Evolutionary conservation across 345 rosid species (phyloP), one percentile per base, ranked within the genome.

Genomic region (Hypericum perforatum): DNA sequence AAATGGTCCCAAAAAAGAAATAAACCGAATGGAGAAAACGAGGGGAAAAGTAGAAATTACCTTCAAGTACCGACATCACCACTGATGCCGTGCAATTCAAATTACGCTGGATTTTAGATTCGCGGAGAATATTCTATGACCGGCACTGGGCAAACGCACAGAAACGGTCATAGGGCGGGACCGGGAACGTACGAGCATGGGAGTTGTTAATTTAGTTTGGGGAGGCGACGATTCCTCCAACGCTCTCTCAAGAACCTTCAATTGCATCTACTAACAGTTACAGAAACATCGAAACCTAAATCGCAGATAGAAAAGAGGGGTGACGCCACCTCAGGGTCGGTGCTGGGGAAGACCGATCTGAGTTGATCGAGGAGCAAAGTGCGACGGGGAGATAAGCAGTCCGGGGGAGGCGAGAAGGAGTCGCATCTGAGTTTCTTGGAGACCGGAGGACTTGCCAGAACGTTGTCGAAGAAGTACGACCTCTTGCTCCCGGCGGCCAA

Each of bases 401-500:
- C 57, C 7, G 80, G 66, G 2, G 89, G 58, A 54, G 76, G 45
- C 4, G 84, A 72, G 37, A 65, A 67, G 16, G 72, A 65, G 15
- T 71, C 65, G 45, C 67, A 54, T 45, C 96, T 75, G 37, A 90
- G 82, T 53, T 76, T 57, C 64, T 80, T 73, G 79, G 85, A 82
- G 2, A 82, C 47, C 2, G 70, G 59, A n/a, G 82, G 80, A 16
- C 90, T 70, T 0, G 70, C 57, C 56, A 86, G 80, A 56, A 61
- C 60, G 56, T 85, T 94, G 14, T 88, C 96, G 43, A 78, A 78
- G 62, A 65, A 76, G 29, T n/a, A 44, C 0, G 86, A 72, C 63
- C 96, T 68, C 80, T 88, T 88, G 53, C 76, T 74, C 37, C 96
- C 86, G 0, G 74, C 85, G 16, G 88, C 86, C 62, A 90, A 22